phyloP scores from a whole-genome alignment of 345 rosid genomes.

The Citrus australasica region DNA sequence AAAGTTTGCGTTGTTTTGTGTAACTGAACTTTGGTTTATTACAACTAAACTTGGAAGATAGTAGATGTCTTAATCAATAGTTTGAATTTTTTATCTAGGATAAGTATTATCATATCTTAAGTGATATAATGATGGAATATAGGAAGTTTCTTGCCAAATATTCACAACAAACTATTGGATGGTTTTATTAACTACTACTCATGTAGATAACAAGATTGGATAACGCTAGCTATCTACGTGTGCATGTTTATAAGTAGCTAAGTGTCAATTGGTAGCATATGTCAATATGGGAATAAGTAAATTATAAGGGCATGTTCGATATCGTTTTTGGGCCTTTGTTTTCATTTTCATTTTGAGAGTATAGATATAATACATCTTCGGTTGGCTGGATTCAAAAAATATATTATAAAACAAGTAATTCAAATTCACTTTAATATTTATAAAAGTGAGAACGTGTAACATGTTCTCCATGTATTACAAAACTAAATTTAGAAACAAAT shows the following conservation, averaged over 20 bases:
- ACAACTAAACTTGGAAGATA: not conserved
- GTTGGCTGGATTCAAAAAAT: no score
- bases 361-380: no score
- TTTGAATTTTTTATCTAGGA: not conserved
- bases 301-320: not conserved
- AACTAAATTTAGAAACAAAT: no score
- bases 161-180: not conserved
- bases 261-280: not conserved
- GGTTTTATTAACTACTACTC: not conserved
- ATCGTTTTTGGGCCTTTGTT: no score
- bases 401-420: no score
- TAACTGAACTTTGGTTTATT: not conserved
- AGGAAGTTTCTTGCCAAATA: not conserved
- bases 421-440: no score
- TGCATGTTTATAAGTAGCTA: not conserved
- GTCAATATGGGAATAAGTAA: not conserved
- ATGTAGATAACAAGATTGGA: not conserved
- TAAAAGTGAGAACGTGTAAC: no score
- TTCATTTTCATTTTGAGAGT: no score
- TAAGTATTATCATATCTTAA: not conserved
- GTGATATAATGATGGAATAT: not conserved
- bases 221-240: not conserved
- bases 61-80: not conserved
- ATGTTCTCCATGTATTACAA: no score
- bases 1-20: not conserved